These are phyloP conservation scores for Pythium pyrilobum DNA, from an alignment of 352 stramenopile genomes.

Conservation along the genomic window DNA sequence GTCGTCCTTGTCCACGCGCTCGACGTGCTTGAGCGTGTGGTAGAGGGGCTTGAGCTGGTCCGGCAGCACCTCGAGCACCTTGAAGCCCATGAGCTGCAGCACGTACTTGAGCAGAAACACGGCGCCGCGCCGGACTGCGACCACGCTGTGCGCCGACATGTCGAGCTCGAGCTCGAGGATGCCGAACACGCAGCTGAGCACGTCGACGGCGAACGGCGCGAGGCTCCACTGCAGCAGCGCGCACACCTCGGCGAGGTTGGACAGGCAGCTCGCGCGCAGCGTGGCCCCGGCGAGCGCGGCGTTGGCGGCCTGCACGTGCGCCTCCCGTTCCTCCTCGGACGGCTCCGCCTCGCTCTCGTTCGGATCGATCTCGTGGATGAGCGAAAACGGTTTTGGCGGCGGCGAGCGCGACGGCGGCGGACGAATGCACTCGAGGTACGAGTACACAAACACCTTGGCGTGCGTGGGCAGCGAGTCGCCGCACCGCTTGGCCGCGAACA, in stretches of 20 bases:
- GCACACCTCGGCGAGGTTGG: constrained; percentile 83
- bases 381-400: constrained; percentile 28
- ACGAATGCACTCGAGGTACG: constrained; percentile 75
- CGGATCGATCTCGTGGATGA: constrained; percentile 49
- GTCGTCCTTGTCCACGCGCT: constrained; percentile 45
- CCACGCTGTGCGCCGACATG: constrained; percentile 22
- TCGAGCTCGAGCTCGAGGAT: constrained; percentile 71
- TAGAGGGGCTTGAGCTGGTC: constrained; percentile 72
- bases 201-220: constrained; percentile 60
- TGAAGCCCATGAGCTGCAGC: constrained; percentile 66
- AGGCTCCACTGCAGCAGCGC: constrained; percentile 68
- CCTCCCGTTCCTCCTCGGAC: constrained; percentile 2
- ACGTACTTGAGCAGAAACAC: constrained; percentile 79
- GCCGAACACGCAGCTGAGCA: constrained; percentile 78
- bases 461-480: constrained; percentile 69
- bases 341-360: neutral
- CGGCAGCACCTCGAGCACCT: constrained; percentile 66
- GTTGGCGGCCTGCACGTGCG: constrained; percentile 2
- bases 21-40: constrained; percentile 70
- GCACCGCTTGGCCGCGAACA: constrained; percentile 75
- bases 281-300: constrained; percentile 43
- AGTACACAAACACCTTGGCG: constrained; percentile 70
- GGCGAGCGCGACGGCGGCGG: constrained; percentile 15
- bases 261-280: constrained; percentile 77
- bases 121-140: constrained; percentile 64